Percentiles rank a stretch among this genome's conserved stretches.
These are phyloP conservation scores for Medicago arabica DNA, from an alignment of 306 rosid genomes.

Conservation along the genomic window DNA sequence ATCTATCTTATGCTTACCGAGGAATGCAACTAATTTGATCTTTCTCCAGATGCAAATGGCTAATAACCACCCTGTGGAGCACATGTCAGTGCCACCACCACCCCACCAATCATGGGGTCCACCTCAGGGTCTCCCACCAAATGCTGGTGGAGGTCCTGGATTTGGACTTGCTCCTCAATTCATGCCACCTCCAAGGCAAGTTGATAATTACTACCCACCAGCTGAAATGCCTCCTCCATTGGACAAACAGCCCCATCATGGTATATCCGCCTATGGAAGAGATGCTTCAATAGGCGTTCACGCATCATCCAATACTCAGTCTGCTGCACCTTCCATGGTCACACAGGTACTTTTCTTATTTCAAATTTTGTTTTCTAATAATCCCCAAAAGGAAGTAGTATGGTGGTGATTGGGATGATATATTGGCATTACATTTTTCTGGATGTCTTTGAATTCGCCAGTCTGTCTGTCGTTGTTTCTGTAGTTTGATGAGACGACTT, in stretches of 20 bases:
- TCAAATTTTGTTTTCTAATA: constrained; percentile 10
- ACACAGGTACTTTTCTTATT: constrained; percentile 72
- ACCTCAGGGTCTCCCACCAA: constrained; percentile 80
- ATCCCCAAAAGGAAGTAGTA: constrained; percentile 18
- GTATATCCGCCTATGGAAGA: constrained; percentile 94
- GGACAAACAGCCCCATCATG: constrained; percentile 95
- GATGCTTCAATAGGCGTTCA: constrained; percentile 78
- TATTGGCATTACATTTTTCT: background rate
- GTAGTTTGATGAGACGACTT: constrained; percentile 34
- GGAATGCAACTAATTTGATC: constrained; percentile 37
- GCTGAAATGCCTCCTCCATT: constrained; percentile 77
- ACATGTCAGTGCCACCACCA: constrained; percentile 62
- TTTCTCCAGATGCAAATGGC: constrained; percentile 84
- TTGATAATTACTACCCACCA: constrained; percentile 78
- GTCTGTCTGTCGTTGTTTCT: background rate
- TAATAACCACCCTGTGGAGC: constrained; percentile 69
- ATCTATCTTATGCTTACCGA: constrained; percentile 21
- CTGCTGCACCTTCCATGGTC: constrained; percentile 81
- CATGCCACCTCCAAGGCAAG: constrained; percentile 87
- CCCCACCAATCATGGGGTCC: constrained; percentile 95
- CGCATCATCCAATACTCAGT: constrained; percentile 70
- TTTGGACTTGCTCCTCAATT: constrained; percentile 77
- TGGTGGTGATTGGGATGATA: constrained; percentile 1
- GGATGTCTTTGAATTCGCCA: constrained; percentile 15
- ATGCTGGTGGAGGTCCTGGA: constrained; percentile 89